Evolutionary conservation across 2,329 filamentous ascomycete genomes (phyloP), one percentile per base, ranked within the genome.

Genomic region (Diaporthe sp.): DNA sequence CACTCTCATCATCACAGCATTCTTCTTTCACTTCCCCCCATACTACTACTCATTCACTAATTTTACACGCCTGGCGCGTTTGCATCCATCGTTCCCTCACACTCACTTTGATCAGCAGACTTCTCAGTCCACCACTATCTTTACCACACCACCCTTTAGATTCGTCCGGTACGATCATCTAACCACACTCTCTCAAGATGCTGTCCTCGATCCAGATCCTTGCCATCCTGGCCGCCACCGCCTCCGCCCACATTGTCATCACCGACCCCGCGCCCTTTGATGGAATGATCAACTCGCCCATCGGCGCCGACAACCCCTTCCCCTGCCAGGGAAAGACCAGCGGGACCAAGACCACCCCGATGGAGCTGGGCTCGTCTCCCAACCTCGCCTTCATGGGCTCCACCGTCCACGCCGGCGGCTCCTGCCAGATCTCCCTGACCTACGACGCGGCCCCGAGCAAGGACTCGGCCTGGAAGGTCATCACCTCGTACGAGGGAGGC

Each of bases 351-450:
- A 95, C 94, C 79, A 82, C 86, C 1, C 82, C 86, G 1, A 94
- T 93, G 83, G 85, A 88, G 0, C 88, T 93, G 19, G 95, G 95
- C 6, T 88, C 90, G 9, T 77, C 82, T 0, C 90, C 93, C 79
- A 89, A 90, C 78, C 88, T 95, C 84, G 89, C 88, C 76, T 85
- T 95, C 73, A 85, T 84, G 76, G 94, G 94, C 46, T 89, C 88
- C 72, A 91, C 91, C 61, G 84, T 83, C 71, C 94, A 95, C 85
- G 86, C 87, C 55, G 94, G 94, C 53, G 94, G 94, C 57, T 94
- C 92, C 13, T 96, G 94, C 85, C 94, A 97, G 85, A 87, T 94
- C 67, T 91, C 92, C 4, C 86, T 96, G 46, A 94, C 92, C 46
- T 94, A 93, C 84, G 93, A 96, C 85, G 87, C 90, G 77, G 94